phyloP scores from a whole-genome alignment of 1,139 yeast species.

The Geotrichum reessii region DNA sequence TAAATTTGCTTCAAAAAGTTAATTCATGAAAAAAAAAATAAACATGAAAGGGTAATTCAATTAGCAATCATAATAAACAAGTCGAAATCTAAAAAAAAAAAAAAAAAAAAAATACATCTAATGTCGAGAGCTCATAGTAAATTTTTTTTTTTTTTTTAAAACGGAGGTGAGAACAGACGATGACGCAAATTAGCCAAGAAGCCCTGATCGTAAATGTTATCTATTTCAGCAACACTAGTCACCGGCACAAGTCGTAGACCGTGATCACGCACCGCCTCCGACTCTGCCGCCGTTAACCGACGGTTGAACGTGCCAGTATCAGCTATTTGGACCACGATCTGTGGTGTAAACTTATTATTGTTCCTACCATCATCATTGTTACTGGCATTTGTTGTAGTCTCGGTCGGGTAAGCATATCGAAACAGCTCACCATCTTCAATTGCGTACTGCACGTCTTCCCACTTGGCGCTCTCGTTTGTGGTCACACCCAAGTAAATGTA shows the following conservation, averaged over 20 bases:
- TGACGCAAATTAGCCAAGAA: slow-evolving; percentile 46
- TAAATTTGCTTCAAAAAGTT: no score
- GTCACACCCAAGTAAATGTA: slow-evolving; percentile 75
- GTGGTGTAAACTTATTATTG: slow-evolving; percentile 19
- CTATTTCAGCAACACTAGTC: slow-evolving; percentile 44
- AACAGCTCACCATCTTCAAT: slow-evolving; percentile 46
- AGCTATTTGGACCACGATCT: slow-evolving; percentile 31
- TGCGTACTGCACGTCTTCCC: slow-evolving; percentile 67
- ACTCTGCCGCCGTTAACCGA: slow-evolving; percentile 27
- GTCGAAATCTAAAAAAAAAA: not conserved
- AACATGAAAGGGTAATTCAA: no score
- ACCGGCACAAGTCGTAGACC: slow-evolving; percentile 33
- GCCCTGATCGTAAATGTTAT: slow-evolving; percentile 66
- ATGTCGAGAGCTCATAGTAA: no score
- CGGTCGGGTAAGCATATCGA: slow-evolving; percentile 27
- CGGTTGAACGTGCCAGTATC: slow-evolving; percentile 31
- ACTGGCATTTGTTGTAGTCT: not conserved
- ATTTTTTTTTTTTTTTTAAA: no score
- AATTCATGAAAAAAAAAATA: no score
- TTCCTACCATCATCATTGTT: slow-evolving; percentile 19
- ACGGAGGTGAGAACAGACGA: slow-evolving; percentile 29
- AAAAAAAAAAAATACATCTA: no score
- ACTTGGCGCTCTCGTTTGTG: slow-evolving; percentile 82
- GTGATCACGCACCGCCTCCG: slow-evolving; percentile 21
- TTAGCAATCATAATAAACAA: not conserved